Percentiles rank a stretch among this genome's conserved stretches.
Conservation (phyloP, 805 yeast species). For the Sugiyamaella smithiae region DNA sequence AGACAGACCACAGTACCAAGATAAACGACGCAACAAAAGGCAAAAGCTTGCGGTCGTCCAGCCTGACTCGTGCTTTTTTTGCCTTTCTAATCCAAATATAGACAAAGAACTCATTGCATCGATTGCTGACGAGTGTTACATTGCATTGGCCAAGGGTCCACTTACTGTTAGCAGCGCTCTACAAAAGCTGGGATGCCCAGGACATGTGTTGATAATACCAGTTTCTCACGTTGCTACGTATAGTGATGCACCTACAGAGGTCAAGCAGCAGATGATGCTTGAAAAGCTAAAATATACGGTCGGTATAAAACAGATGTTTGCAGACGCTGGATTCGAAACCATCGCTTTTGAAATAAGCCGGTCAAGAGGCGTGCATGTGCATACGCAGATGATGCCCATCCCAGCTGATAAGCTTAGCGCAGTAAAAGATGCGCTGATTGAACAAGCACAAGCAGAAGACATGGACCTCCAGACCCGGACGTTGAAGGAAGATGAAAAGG, state of each 20-base stretch:
- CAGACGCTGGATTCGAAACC: slow-evolving; percentile 43
- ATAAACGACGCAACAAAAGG: background rate
- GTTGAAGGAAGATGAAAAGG: slow-evolving; percentile 30
- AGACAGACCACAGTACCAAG: background rate
- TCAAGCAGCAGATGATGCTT: slow-evolving; percentile 26
- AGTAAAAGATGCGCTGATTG: slow-evolving; percentile 18
- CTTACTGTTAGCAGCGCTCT: slow-evolving; percentile 47
- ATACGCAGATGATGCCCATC: slow-evolving; percentile 74
- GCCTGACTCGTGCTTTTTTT: slow-evolving; percentile 73
- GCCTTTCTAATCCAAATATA: slow-evolving; percentile 73
- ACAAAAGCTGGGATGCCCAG: slow-evolving; percentile 56
- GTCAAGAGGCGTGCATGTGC: slow-evolving; percentile 65
- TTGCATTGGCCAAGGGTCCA: slow-evolving; percentile 87
- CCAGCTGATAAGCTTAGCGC: slow-evolving; percentile 38
- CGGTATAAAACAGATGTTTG: slow-evolving; percentile 50
- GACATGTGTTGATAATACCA: slow-evolving; percentile 80
- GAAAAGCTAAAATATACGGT: slow-evolving; percentile 51
- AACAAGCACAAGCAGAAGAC: slow-evolving; percentile 11
- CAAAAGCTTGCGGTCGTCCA: slow-evolving; percentile 34
- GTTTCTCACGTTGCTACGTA: slow-evolving; percentile 63
- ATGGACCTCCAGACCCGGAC: slow-evolving; percentile 5
- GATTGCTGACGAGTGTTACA: slow-evolving; percentile 61
- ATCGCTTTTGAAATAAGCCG: slow-evolving; percentile 72
- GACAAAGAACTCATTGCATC: slow-evolving; percentile 79
- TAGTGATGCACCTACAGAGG: slow-evolving; percentile 33